phyloP scores from a whole-genome alignment of 169 alveolate species.

The Babesia ovata region DNA sequence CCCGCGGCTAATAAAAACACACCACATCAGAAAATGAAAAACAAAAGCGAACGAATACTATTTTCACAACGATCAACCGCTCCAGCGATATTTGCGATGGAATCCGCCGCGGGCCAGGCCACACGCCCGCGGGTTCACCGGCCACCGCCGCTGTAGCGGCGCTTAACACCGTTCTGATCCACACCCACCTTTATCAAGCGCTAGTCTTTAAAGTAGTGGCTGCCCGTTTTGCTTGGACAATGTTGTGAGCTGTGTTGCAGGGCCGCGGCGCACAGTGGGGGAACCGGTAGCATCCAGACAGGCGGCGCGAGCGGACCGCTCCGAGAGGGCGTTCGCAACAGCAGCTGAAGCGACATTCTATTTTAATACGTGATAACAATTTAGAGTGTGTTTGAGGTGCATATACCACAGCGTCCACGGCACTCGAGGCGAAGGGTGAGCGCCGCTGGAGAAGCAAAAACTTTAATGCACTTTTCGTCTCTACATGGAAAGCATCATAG shows the following conservation, averaged over 20 bases:
- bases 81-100: background rate
- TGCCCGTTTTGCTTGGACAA: background rate
- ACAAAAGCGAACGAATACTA: background rate
- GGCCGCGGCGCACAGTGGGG: slow-evolving; percentile 27
- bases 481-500: slow-evolving; percentile 3
- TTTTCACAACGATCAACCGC: background rate
- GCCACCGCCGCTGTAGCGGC: slow-evolving; percentile 5
- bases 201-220: background rate
- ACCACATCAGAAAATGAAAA: too few species aligned
- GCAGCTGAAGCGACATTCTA: too few species aligned
- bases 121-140: background rate
- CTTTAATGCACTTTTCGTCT: slow-evolving; percentile 27
- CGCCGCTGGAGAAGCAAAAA: slow-evolving; percentile 10
- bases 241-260: slow-evolving; percentile 9
- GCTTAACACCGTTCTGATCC: background rate
- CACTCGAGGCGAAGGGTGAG: background rate
- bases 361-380: too few species aligned
- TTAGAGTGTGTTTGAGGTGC: background rate
- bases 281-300: slow-evolving; percentile 8
- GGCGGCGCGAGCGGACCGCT: background rate
- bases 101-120: slow-evolving; percentile 11
- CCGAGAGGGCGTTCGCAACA: too few species aligned
- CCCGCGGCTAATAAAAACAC: too few species aligned
- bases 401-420: slow-evolving; percentile 1
- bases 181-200: slow-evolving; percentile 17